Conservation (phyloP, 108 stramenopile genomes). For the Fragilaria radians region DNA sequence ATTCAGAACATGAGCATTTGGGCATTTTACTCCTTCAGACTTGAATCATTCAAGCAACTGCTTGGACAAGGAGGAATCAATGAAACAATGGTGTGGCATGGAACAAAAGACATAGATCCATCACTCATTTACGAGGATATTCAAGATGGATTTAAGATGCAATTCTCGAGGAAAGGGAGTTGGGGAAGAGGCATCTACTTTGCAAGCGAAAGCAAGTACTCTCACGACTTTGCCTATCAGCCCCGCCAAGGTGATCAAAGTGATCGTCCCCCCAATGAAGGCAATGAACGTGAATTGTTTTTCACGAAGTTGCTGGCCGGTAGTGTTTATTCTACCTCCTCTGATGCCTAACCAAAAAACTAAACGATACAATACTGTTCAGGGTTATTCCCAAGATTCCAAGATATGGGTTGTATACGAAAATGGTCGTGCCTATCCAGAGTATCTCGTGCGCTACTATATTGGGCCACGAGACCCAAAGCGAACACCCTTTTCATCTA, state of each 20-base stretch:
- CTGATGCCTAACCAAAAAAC: neutral
- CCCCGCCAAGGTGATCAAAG: no score
- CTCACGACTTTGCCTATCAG: neutral
- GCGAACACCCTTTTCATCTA: neutral
- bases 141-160: slow-evolving; percentile 11
- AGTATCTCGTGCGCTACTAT: neutral
- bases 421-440: slow-evolving; percentile 11
- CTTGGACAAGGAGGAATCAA: neutral
- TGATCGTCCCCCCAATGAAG: neutral
- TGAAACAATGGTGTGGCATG: slow-evolving; percentile 2
- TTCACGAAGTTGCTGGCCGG: slow-evolving; percentile 7
- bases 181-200: slow-evolving; percentile 11
- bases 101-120: neutral
- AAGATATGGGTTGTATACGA: slow-evolving; percentile 7
- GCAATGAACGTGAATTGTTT: slow-evolving; percentile 3
- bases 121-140: neutral
- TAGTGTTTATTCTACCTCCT: neutral
- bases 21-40: slow-evolving; percentile 8
- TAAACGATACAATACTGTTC: slow-evolving; percentile 7
- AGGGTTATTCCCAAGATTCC: neutral
- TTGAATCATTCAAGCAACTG: neutral
- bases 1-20: slow-evolving; percentile 4
- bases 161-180: neutral
- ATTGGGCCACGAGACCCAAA: neutral
- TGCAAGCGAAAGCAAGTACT: neutral